A percentile compares a stretch with the other conserved stretches of the same genome.
Conservation (phyloP, 1,284 basidiomycete species). For the Cryptococcus sp. region DNA sequence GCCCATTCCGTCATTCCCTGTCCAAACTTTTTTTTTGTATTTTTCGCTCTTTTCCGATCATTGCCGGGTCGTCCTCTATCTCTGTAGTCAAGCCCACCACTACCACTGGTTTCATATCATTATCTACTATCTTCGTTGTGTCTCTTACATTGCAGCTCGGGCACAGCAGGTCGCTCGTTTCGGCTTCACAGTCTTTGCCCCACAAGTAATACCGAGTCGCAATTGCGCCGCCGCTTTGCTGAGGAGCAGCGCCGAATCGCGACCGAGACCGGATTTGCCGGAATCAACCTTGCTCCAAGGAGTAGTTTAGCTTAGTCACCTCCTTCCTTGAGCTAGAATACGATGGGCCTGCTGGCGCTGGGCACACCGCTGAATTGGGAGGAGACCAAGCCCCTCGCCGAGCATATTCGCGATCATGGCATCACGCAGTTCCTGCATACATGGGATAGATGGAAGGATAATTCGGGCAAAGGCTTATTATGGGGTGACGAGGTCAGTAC, state of each 20-base stretch:
- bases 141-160: no score
- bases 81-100: no score
- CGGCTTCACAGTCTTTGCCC: no score
- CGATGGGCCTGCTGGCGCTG: constrained; percentile 90
- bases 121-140: no score
- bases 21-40: no score
- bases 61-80: no score
- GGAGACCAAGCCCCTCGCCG: constrained; percentile 80
- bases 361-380: constrained; percentile 94
- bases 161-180: no score
- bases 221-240: not conserved
- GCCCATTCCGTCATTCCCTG: no score
- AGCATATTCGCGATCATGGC: constrained; percentile 89
- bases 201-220: not conserved
- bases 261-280: not conserved
- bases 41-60: no score
- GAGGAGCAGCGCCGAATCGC: not conserved
- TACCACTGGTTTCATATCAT: no score
- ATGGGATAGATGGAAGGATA: constrained; percentile 88
- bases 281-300: not conserved
- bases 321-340: not conserved
- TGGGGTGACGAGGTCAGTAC: constrained; percentile 96
- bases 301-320: not conserved
- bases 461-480: constrained; percentile 88
- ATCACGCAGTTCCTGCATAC: constrained; percentile 93